These are phyloP conservation scores for Tolypocladium amazonense DNA, from an alignment of 2,329 filamentous ascomycete genomes.

Conservation along the genomic window DNA sequence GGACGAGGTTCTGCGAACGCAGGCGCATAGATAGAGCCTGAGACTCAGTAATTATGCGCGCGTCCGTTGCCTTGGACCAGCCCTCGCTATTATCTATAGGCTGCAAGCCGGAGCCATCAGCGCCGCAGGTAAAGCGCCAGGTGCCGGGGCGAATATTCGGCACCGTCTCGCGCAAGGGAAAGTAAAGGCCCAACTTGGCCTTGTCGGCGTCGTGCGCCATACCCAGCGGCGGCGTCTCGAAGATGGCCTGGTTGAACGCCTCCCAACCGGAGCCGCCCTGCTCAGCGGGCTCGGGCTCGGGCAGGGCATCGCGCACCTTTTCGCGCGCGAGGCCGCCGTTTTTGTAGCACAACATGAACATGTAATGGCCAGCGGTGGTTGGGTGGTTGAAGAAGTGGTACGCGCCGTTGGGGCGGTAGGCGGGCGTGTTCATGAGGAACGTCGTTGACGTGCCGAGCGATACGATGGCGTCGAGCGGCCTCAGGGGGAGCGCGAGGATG, in stretches of 20 bases:
- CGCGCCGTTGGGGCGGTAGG: constrained; percentile 77
- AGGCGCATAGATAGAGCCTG: constrained; percentile 87
- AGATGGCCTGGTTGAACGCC: constrained; percentile 65
- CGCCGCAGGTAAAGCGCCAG: constrained; percentile 64
- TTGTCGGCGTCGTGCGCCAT: constrained; percentile 32
- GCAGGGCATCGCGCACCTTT: constrained; percentile 72
- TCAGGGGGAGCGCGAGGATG: constrained; percentile 80
- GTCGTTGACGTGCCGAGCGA: constrained; percentile 92
- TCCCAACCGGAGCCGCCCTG: constrained; percentile 53
- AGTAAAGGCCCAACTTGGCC: constrained; percentile 90
- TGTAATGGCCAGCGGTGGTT: constrained; percentile 80
- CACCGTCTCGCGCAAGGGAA: constrained; percentile 89
- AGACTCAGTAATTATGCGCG: constrained; percentile 83
- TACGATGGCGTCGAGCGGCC: constrained; percentile 84
- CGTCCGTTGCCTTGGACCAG: constrained; percentile 56
- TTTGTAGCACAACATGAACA: constrained; percentile 99
- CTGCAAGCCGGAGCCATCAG: constrained; percentile 42
- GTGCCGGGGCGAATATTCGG: constrained; percentile 80
- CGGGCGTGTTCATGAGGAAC: constrained; percentile 93
- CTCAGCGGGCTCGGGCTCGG: constrained; percentile 42
- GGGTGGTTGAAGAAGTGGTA: constrained; percentile 99
- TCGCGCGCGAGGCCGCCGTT: constrained; percentile 93
- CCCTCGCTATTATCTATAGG: constrained; percentile 1
- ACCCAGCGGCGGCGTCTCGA: constrained; percentile 59
- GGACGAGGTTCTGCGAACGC: constrained; percentile 68